Evolutionary conservation across 495 filamentous ascomycete genomes (phyloP).

Genomic region (Aspergillus saccharolyticus): DNA sequence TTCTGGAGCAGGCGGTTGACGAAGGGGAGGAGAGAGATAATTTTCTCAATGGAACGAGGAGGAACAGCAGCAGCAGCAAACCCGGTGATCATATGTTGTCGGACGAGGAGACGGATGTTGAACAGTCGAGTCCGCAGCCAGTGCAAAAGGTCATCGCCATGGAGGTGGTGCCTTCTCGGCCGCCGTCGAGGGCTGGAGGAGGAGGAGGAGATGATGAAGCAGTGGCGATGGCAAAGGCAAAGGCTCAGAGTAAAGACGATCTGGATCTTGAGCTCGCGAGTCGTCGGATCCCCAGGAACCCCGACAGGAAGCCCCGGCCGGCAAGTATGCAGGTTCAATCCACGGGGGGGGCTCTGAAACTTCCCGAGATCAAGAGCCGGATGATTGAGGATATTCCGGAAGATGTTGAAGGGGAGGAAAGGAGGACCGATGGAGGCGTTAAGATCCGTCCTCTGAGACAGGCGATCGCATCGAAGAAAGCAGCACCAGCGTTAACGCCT

Average conservation of each 20-base stretch:
- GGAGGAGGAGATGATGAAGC: background rate
- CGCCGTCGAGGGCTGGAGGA: background rate
- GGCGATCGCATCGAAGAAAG: background rate
- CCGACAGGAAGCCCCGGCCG: background rate
- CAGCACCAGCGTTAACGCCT: too few relatives aligned
- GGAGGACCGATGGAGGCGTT: background rate
- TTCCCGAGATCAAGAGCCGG: constrained; percentile 12
- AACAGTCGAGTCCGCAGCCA: background rate
- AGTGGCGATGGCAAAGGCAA: background rate
- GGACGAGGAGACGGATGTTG: constrained; percentile 1
- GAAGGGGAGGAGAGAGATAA: background rate
- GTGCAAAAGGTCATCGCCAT: background rate
- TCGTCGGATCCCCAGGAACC: background rate
- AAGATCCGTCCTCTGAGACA: background rate
- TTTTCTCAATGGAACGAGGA: background rate
- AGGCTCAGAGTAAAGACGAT: background rate
- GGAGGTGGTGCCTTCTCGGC: background rate
- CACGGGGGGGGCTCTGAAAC: background rate
- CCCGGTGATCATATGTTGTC: background rate
- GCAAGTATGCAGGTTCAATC: background rate
- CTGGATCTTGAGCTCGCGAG: background rate
- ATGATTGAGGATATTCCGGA: constrained; percentile 21
- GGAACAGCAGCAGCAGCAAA: too few relatives aligned
- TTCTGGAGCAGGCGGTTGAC: background rate
- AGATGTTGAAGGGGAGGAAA: constrained; percentile 10